phyloP scores from a whole-genome alignment of 495 filamentous ascomycete genomes.

The Aspergillus conjunctus region DNA sequence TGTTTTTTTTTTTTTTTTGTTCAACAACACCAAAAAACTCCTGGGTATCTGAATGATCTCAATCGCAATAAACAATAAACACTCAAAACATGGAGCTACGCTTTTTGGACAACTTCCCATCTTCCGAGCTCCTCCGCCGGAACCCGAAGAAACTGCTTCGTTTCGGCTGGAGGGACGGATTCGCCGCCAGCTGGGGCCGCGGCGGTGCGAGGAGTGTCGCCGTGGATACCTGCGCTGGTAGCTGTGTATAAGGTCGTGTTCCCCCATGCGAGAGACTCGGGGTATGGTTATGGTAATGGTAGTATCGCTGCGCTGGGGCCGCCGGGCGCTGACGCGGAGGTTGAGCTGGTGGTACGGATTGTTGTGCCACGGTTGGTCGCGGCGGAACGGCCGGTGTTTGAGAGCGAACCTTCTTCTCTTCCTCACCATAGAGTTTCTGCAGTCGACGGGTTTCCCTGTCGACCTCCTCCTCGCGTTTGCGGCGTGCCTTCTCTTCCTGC shows the following conservation, averaged over 20 bases:
- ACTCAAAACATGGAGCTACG: conserved; percentile 56
- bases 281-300: conserved; percentile 13
- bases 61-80: conserved; percentile 5
- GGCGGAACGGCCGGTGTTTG: conserved; percentile 34
- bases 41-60: conserved; percentile 14
- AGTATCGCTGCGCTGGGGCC: conserved; percentile 22
- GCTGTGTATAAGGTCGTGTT: conserved; percentile 34
- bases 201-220: conserved; percentile 15
- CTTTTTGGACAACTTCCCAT: conserved; percentile 51
- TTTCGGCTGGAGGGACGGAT: conserved; percentile 37
- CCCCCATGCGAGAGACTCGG: conserved; percentile 23
- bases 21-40: conserved; percentile 13
- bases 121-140: conserved; percentile 36
- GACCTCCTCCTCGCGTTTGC: conserved; percentile 69
- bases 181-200: conserved; percentile 20
- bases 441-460: conserved; percentile 85
- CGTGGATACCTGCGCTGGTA: conserved; percentile 23
- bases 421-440: conserved; percentile 67
- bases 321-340: conserved; percentile 7
- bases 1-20: too few species aligned
- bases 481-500: conserved; percentile 70
- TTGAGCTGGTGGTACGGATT: conserved; percentile 13
- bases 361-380: conserved; percentile 25
- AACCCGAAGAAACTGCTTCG: conserved; percentile 57
- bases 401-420: conserved; percentile 43